Percentiles rank a stretch among this genome's conserved stretches.
Conservation (phyloP, 129 eudicot species). For the Tagetes patula region DNA sequence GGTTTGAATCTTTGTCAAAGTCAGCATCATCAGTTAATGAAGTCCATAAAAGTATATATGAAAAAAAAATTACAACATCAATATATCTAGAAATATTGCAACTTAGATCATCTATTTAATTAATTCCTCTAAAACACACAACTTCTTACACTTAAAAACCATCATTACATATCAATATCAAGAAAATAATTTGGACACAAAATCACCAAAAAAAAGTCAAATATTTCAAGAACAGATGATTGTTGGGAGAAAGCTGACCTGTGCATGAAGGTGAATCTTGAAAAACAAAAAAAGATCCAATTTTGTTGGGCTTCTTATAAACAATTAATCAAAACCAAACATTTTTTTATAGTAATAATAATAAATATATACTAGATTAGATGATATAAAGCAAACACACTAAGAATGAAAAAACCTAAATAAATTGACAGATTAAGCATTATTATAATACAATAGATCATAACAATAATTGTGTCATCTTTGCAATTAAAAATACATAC, state of each 20-base stretch:
- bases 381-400: conserved; percentile 45
- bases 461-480: conserved; percentile 23
- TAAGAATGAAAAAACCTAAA: conserved; percentile 37
- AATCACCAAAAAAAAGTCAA: no score
- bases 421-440: conserved; percentile 43
- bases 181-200: background rate
- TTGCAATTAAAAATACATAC: conserved; percentile 8
- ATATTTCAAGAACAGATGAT: background rate
- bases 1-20: conserved; percentile 1
- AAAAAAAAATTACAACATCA: background rate
- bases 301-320: conserved; percentile 37
- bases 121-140: conserved; percentile 2
- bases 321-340: conserved; percentile 23
- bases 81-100: background rate
- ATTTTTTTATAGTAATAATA: background rate
- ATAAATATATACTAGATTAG: conserved; percentile 21
- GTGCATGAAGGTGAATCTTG: conserved; percentile 36
- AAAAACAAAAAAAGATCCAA: conserved; percentile 36
- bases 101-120: background rate
- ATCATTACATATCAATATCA: background rate
- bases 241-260: conserved; percentile 27
- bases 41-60: conserved; percentile 3
- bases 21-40: conserved; percentile 5
- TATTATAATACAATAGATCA: conserved; percentile 22
- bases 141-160: conserved; percentile 10